Conservation (phyloP, 768 basidiomycete species). For the Panaeolus papilionaceus region DNA sequence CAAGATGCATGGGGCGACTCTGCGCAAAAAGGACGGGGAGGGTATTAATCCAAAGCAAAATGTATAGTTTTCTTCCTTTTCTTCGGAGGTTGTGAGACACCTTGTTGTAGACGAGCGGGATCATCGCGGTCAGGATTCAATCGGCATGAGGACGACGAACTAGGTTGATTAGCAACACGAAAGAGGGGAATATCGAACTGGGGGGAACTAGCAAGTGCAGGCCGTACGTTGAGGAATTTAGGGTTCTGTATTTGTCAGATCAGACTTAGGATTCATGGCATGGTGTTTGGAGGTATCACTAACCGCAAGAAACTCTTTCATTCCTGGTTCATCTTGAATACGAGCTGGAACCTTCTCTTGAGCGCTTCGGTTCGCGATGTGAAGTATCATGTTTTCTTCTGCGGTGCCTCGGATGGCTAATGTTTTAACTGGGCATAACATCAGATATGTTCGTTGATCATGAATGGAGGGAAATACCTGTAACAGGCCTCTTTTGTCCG, state of each 20-base stretch:
- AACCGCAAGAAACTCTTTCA: slow-evolving; percentile 79
- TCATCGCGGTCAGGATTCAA: slow-evolving; percentile 15
- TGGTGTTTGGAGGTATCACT: slow-evolving; percentile 23
- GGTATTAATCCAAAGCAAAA: neutral
- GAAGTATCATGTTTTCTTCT: slow-evolving; percentile 78
- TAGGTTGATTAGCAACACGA: slow-evolving; percentile 23
- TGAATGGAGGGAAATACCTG: slow-evolving; percentile 45
- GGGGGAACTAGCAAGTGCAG: slow-evolving; percentile 32
- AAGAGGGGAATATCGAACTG: slow-evolving; percentile 22
- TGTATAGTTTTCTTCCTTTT: slow-evolving; percentile 26
- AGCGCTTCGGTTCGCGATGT: slow-evolving; percentile 56
- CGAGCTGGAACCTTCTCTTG: slow-evolving; percentile 61
- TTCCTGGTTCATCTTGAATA: slow-evolving; percentile 66
- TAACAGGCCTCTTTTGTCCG: slow-evolving; percentile 76
- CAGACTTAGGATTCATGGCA: neutral
- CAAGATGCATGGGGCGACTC: no score
- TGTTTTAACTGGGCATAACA: slow-evolving; percentile 64
- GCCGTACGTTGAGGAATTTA: slow-evolving; percentile 36
- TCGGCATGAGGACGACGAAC: slow-evolving; percentile 31
- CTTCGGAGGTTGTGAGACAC: slow-evolving; percentile 19
- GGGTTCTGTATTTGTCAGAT: slow-evolving; percentile 37
- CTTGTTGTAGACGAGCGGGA: slow-evolving; percentile 31
- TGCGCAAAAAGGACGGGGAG: no score
- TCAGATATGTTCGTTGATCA: slow-evolving; percentile 6
- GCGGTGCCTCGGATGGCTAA: slow-evolving; percentile 79